Evolutionary conservation across 2,329 filamentous ascomycete species (phyloP).

Genomic region (Claviceps sp.): DNA sequence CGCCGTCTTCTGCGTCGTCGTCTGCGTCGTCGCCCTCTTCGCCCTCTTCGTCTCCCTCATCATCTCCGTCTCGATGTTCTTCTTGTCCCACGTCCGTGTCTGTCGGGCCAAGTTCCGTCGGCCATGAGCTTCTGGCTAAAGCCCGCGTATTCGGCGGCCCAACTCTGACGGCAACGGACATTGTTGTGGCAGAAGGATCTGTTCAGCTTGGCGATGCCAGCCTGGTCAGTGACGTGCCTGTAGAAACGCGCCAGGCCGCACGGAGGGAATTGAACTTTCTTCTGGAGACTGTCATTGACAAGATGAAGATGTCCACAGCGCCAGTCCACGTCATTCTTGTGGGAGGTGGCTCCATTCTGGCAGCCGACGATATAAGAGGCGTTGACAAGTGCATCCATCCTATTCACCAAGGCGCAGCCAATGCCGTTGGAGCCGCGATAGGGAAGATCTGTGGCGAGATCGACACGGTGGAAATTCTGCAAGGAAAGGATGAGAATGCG

Average conservation of each 20-base stretch:
- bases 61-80: neutral
- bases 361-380: slow-evolving; percentile 32
- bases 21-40: neutral
- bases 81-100: slow-evolving; percentile 20
- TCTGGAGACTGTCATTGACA: slow-evolving; percentile 38
- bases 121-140: slow-evolving; percentile 32
- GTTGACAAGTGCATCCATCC: slow-evolving; percentile 37
- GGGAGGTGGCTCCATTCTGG: slow-evolving; percentile 42
- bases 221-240: slow-evolving; percentile 15
- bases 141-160: slow-evolving; percentile 39
- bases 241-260: slow-evolving; percentile 10
- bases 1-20: neutral
- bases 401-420: slow-evolving; percentile 40
- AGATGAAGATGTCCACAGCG: slow-evolving; percentile 41
- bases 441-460: slow-evolving; percentile 39
- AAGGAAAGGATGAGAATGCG: slow-evolving; percentile 22
- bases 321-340: slow-evolving; percentile 40
- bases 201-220: slow-evolving; percentile 17
- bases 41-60: neutral
- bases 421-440: slow-evolving; percentile 47
- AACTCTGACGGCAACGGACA: slow-evolving; percentile 38
- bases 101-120: slow-evolving; percentile 45
- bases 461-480: slow-evolving; percentile 35
- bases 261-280: slow-evolving; percentile 27
- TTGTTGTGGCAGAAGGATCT: slow-evolving; percentile 27